Conservation (phyloP, 2,329 filamentous ascomycete species). For the Aspergillus pseudoterreus region DNA sequence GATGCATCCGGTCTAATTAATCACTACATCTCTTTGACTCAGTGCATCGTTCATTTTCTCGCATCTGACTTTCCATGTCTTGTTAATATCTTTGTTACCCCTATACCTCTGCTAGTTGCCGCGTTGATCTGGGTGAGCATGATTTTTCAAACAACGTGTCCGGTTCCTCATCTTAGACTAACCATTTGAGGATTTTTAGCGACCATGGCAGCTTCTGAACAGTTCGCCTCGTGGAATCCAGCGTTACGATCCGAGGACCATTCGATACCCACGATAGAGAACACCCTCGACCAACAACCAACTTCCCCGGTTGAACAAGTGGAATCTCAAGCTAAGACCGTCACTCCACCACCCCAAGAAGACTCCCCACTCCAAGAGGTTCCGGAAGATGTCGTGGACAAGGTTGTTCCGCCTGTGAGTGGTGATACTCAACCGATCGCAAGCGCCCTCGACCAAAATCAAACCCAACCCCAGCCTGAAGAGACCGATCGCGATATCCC, state of each 20-base stretch:
- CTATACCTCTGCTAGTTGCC: constrained; percentile 9
- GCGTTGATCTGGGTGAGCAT: constrained; percentile 13
- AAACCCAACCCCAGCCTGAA: neutral
- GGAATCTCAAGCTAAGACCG: neutral
- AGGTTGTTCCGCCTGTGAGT: neutral
- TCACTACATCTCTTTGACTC: neutral
- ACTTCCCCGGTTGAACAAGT: neutral
- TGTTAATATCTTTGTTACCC: neutral
- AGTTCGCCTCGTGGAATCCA: constrained; percentile 51
- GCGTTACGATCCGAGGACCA: constrained; percentile 47
- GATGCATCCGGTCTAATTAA: neutral
- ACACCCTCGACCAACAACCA: constrained; percentile 5
- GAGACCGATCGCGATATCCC: neutral
- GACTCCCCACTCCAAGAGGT: neutral
- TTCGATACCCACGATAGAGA: constrained; percentile 11
- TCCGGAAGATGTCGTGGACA: neutral
- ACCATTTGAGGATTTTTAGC: constrained; percentile 6
- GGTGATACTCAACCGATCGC: neutral
- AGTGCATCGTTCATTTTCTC: neutral
- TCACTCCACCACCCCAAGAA: neutral
- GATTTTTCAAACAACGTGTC: constrained; percentile 18
- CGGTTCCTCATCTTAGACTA: constrained; percentile 15
- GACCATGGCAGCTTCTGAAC: constrained; percentile 23
- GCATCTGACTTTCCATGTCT: constrained; percentile 9
- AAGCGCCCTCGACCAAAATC: neutral